These are phyloP conservation scores for Amanita polypyramis DNA, from an alignment of 768 basidiomycete species.

Conservation along the genomic window DNA sequence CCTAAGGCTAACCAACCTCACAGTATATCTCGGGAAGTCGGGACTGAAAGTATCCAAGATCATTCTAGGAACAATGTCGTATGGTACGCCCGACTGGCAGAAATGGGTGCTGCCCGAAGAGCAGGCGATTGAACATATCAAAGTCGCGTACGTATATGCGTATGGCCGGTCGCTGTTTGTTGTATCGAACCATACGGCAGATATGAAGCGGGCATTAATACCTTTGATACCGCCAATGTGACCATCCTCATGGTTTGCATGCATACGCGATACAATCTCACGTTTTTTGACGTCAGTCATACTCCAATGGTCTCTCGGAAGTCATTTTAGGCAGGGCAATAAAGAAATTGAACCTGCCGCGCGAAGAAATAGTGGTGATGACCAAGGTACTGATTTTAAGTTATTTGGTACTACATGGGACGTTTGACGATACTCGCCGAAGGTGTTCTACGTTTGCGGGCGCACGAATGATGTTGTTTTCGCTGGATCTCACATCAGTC, in stretches of 20 bases:
- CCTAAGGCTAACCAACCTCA: not conserved
- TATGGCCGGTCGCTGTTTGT: not conserved
- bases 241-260: conserved; percentile 1
- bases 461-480: conserved; percentile 11
- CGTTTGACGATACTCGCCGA: not conserved
- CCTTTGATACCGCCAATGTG: conserved; percentile 50
- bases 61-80: conserved; percentile 57
- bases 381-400: conserved; percentile 36
- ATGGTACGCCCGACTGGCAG: conserved; percentile 43
- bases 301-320: conserved; percentile 60
- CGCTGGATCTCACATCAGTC: conserved; percentile 8
- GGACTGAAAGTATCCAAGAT: conserved; percentile 57
- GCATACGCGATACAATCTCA: not conserved
- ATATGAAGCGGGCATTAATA: conserved; percentile 55
- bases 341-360: conserved; percentile 54
- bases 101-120: conserved; percentile 35
- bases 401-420: not conserved
- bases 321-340: conserved; percentile 62
- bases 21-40: conserved; percentile 39
- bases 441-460: conserved; percentile 20
- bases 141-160: conserved; percentile 25
- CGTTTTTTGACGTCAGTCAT: conserved; percentile 27
- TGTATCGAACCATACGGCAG: conserved; percentile 13
- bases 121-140: conserved; percentile 42
- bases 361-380: conserved; percentile 68